Conservation (phyloP, 2,329 filamentous ascomycete species). For the Diaporthe destruens region DNA sequence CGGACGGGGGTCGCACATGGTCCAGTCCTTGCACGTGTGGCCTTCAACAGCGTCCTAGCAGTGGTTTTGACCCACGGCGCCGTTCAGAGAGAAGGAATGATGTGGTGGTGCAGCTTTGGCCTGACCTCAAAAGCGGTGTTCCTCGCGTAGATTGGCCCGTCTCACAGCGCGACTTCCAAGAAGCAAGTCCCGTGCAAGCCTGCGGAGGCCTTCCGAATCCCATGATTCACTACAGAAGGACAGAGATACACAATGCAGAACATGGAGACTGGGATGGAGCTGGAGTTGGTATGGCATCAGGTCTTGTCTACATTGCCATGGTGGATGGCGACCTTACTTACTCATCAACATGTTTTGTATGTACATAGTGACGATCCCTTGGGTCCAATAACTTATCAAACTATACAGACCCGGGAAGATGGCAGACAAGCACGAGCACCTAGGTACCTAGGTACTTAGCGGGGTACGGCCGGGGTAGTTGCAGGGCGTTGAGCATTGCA, state of each 20-base stretch:
- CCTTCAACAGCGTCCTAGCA: neutral
- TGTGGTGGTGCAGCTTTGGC: constrained; percentile 9
- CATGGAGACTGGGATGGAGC: neutral
- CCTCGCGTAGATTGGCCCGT: neutral
- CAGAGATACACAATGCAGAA: neutral
- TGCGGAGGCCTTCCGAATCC: neutral
- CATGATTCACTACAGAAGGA: neutral
- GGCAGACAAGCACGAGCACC: neutral
- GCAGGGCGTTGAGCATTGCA: constrained; percentile 21
- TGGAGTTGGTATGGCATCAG: neutral
- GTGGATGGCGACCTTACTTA: neutral
- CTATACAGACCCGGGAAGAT: neutral
- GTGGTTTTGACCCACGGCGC: neutral
- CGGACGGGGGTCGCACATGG: neutral
- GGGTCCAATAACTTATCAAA: too few relatives aligned
- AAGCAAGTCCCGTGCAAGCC: neutral
- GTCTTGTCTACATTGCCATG: neutral
- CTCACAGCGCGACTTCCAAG: constrained; percentile 3
- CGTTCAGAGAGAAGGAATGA: neutral
- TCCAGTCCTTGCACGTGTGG: neutral
- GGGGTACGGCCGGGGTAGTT: constrained; percentile 11
- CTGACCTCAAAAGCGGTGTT: neutral
- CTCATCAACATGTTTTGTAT: neutral
- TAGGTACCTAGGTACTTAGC: neutral
- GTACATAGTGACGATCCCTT: neutral